Base-by-base conservation (phyloP, 345 rosid genomes). In the Viola odorata region DNA sequence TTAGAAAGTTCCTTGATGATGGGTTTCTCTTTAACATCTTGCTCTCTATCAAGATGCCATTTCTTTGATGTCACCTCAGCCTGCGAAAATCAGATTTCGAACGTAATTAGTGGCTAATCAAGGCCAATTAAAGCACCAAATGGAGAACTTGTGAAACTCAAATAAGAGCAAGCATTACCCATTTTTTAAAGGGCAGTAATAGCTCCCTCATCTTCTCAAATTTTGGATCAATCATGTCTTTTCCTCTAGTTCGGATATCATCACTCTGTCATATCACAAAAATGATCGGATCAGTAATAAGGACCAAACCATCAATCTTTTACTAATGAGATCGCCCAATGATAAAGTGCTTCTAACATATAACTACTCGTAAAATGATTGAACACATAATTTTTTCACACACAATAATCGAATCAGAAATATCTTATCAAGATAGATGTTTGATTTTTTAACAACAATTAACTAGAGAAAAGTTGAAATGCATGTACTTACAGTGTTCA, bases 1-100 rank as follows among this genome's bases (percentile, higher is more conserved):
- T 63, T 87, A 3, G 96, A 83, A 42, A 92, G 90, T 72, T 85
- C 88, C 80, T 84, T 87, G 37, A 89, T 58, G 12, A 92, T 72
- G 12, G 90, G 88, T 40, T 75, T 87, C 74, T 82, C 84, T 79
- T 87, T 84, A 36, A 83, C 54, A 39, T 57, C 77, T 41, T 69
- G 82, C 13, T 74, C 64, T 61, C 66, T 76, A 45, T 78, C 83
- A 7, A 81, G 16, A 64, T 76, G 88, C 91, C 96, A 92, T 82
- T 78, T 84, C 84, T 75, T 80, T 15, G 95, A 78, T 75, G 63
- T 80, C 69, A 50, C 77, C 57, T 60, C 84, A 0, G 79, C 91
- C 98, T 89, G 88, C 32, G 32, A 23, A 56, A 57, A 51, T 64
- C 6, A 54, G 42, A 54, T 57, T 13, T 58, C 56, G 23, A 32